Evolutionary conservation across 2,329 filamentous ascomycete genomes (phyloP), one percentile per base, ranked within the genome.

Genomic region (Xylaria sp.): DNA sequence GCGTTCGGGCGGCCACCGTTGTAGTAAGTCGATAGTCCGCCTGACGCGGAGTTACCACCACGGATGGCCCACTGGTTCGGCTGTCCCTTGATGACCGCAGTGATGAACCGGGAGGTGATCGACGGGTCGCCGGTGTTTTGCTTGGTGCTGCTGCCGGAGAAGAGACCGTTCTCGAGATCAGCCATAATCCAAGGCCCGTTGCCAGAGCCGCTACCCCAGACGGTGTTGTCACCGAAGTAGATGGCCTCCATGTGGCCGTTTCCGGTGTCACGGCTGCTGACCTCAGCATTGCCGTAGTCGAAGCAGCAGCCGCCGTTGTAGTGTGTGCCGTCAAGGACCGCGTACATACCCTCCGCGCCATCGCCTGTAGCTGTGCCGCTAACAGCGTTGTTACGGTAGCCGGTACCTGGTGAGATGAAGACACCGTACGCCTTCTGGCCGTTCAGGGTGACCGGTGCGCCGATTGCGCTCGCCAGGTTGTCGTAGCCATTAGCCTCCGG

Each of bases 191-290:
- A 91, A 0, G 89, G 89, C 0, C 89, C 89, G 51, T 72, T 83
- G 53, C 88, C 89, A 4, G 85, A 65, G 9, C 89, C 89, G 7
- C 77, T 78, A 20, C 89, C 89, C 86, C 87, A 90, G 71, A 67
- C 67, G 0, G 81, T 87, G 76, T 74, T 84, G 75, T 81, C 79
- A 0, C 89, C 89, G 73, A 83, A 91, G 82, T 91, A 91, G 66
- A 91, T 87, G 63, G 89, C 87, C 75, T 92, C 89, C 89, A 92
- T 92, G 74, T 90, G 88, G 17, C 87, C 89, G 62, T 86, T 84
- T 2, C 89, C 89, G 0, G 87, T 86, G 67, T 88, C 86, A 1
- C 2, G 69, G 66, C 75, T 84, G 76, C 72, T 87, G 2, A 80
- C 83, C 79, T 89, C 87, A 54, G 85, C 86, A 57, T 88, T 88